Percentiles rank a stretch among this genome's conserved stretches.
These are phyloP conservation scores for Apiospora kogelbergensis DNA, from an alignment of 2,329 filamentous ascomycete species.

Conservation along the genomic window DNA sequence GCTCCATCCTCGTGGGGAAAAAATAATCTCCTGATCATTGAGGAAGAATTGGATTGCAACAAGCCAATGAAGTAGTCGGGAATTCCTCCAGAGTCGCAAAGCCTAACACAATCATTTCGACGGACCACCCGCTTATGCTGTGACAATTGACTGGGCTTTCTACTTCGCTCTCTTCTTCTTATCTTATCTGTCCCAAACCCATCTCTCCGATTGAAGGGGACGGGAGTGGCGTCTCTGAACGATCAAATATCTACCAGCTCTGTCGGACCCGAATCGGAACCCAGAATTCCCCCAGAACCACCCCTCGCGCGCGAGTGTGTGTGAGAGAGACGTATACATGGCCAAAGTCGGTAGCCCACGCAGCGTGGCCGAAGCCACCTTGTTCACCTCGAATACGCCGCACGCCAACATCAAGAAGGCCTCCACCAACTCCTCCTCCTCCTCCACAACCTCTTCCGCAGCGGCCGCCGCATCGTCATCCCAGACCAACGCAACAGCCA, in stretches of 20 bases:
- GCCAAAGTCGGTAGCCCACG: slow-evolving; percentile 46
- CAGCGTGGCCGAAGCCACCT: slow-evolving; percentile 76
- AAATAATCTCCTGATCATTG: slow-evolving; percentile 3
- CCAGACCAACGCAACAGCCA: slow-evolving; percentile 17
- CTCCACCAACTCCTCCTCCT: slow-evolving; percentile 17
- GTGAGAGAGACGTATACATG: neutral
- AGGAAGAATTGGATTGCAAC: neutral
- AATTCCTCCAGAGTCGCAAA: neutral
- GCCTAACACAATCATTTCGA: neutral
- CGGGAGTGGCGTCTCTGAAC: neutral
- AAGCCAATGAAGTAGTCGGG: neutral
- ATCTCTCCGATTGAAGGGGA: neutral
- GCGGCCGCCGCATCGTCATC: slow-evolving; percentile 15
- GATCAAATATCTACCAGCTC: neutral
- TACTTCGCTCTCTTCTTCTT: neutral
- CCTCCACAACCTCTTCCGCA: slow-evolving; percentile 15
- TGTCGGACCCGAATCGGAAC: neutral
- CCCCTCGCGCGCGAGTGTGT: neutral
- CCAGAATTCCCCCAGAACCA: neutral
- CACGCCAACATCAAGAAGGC: slow-evolving; percentile 66
- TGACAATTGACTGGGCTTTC: neutral
- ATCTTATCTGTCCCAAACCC: neutral
- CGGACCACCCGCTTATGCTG: neutral
- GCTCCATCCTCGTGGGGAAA: neutral
- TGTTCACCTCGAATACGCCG: slow-evolving; percentile 70